Base-by-base conservation (phyloP, 2,329 filamentous ascomycete species). In the Exophiala sideris region DNA sequence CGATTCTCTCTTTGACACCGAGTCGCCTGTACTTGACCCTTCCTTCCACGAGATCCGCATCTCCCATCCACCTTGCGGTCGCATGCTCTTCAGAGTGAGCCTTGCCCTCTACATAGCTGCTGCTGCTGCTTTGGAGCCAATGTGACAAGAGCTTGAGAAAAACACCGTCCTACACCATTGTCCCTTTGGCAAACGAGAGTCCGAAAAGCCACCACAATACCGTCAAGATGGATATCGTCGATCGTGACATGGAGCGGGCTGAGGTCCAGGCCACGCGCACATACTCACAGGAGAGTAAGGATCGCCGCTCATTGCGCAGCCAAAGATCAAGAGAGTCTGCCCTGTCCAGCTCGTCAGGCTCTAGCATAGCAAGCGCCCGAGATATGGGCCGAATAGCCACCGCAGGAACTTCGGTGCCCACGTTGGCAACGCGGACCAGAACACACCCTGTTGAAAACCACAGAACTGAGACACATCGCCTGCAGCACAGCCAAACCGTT, bases 401-500 rank as follows among this genome's bases (percentile, higher is more conserved):
- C n/a, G 62, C 61, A 11, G 54, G 50, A 10, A 42, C 45, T 21
- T 48, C 56, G 18, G 56, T 44, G 24, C 48, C 52, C 6, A 50
- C 45, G 7, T 36, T 57, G 14, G 59, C 50, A 4, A 48, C 53
- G 2, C 52, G 62, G 38, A 56, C 54, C 11, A 58, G 52, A 48
- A 65, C 63, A 16, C 62, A 64, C 52, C 60, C 62, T 5, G 55
- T 64, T 34, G 63, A 65, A 51, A 55, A 62, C 32, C 50, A 57
- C 32, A 48, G 63, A 48, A 64, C 57, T 29, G 60, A 62, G 50
- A 65, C 63, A 46, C 63, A 65, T 52, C 59, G 63, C 5, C 48
- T 65, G 39, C 73, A 76, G 58, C 72, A 76, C 41, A 69, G 64
- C 53, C 70, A 66, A 14, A 76, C 73, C 14, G 72, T 76, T 29